Base-by-base conservation (phyloP, 1,139 yeast species). In the Candida dubliniensis region DNA sequence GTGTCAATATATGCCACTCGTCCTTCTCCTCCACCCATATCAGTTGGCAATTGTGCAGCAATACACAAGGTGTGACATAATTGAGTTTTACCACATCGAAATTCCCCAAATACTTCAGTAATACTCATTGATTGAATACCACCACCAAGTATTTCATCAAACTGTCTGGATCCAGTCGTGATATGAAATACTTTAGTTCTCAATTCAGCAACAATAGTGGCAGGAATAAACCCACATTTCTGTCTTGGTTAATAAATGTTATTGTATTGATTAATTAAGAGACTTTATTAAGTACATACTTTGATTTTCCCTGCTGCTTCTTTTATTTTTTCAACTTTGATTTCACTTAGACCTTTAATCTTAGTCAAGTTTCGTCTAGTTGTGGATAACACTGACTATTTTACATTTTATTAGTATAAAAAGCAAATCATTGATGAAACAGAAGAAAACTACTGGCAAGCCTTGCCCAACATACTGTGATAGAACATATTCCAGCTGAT, bases 51-150 rank as follows among this genome's bases (percentile, higher is more conserved):
- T 53, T 80, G 86, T 2, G 83, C 69, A 1, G 84, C 74, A 2
- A 80, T 83, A 57, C 85, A 80, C 40, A 80, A 58, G 0, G 84
- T 79, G 50, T 79, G 84, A 2, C 83, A 76, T 59, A 80, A 58
- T 53, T 80, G 84, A 7, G 84, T 79, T 56, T 80, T 79, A 41
- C 84, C 84, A 49, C 84, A 79, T 45, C 85, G 64, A 51, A 77
- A 80, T 53, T 80, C 85, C 2, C 85, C 85, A 63, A 78, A 80
- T 1, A 80, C 85, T 53, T 80, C 85, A 0, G 82, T 78, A 30
- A 80, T 71, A 42, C 82, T 74, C 84, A 80, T 80, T 0, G 84
- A 76, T 65, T 72, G 75, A 18, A 80, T 61, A 0, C 85, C 84
- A 9, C 84, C 84, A 11, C 84, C 84, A 10, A 80, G 63, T 33